Percentiles rank a stretch among this genome's conserved stretches.
phyloP scores from a whole-genome alignment of 805 yeast genomes.

The Kluyveromyces dobzhanskii region DNA sequence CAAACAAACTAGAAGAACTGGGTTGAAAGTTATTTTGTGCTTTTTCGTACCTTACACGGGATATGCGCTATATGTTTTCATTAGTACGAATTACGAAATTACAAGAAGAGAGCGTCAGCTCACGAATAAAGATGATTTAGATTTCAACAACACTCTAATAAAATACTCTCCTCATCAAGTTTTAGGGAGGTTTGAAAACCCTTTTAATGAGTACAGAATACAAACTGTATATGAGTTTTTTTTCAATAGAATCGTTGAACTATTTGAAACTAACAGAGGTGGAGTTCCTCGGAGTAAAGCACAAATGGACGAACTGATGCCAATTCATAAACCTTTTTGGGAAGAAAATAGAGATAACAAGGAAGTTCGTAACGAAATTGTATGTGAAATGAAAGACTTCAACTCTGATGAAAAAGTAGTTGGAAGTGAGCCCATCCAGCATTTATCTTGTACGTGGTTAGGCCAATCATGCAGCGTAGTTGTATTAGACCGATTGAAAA shows the following conservation, averaged over 20 bases:
- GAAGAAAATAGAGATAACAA: neutral
- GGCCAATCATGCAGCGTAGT: conserved; percentile 85
- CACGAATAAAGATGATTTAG: conserved; percentile 12
- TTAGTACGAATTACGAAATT: conserved; percentile 47
- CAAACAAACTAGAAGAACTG: neutral
- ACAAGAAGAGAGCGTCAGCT: conserved; percentile 30
- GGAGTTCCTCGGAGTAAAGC: conserved; percentile 42
- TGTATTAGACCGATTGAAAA: conserved; percentile 61
- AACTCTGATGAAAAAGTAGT: neutral
- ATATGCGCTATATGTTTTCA: conserved; percentile 54
- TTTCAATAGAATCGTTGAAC: conserved; percentile 60
- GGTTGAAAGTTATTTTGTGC: conserved; percentile 12
- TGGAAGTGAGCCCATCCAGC: neutral
- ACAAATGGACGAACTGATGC: conserved; percentile 48
- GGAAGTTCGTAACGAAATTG: neutral
- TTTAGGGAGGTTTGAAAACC: conserved; percentile 80
- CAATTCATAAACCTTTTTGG: conserved; percentile 50
- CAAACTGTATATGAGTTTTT: conserved; percentile 86
- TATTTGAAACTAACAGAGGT: conserved; percentile 57
- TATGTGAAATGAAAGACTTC: neutral
- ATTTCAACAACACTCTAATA: conserved; percentile 13
- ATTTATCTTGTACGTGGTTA: conserved; percentile 61
- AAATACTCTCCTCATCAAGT: conserved; percentile 44
- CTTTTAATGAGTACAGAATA: conserved; percentile 81
- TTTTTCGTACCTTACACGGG: conserved; percentile 47